Evolutionary conservation across 2,329 filamentous ascomycete genomes (phyloP).

Genomic region (Penicillium sp.): DNA sequence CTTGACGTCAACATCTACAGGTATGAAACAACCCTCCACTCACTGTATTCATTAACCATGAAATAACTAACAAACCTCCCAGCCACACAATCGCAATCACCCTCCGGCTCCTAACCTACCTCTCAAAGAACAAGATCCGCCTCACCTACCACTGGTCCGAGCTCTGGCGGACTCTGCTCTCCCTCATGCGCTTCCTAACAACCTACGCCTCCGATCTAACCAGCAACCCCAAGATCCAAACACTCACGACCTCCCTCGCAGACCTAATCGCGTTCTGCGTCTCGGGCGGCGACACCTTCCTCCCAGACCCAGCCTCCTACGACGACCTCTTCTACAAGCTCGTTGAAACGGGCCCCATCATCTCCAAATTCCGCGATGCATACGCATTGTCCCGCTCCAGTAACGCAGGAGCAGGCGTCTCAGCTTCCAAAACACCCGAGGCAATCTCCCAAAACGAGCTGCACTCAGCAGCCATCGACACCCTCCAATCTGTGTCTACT

Average conservation of each 20-base stretch:
- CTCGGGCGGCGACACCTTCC: constrained; percentile 83
- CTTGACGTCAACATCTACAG: constrained; percentile 84
- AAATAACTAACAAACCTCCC: constrained; percentile 5
- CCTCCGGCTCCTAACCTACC: constrained; percentile 76
- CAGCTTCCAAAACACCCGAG: constrained; percentile 18
- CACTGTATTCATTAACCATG: neutral
- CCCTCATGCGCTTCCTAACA: constrained; percentile 84
- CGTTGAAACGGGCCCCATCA: constrained; percentile 82
- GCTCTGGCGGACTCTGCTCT: constrained; percentile 84
- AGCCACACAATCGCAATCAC: constrained; percentile 76
- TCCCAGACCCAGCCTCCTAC: constrained; percentile 82
- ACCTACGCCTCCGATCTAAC: constrained; percentile 80
- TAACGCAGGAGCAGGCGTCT: constrained; percentile 30
- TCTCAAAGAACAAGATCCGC: constrained; percentile 78
- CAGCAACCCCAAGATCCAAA: constrained; percentile 65
- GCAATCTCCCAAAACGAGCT: constrained; percentile 22
- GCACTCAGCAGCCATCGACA: constrained; percentile 71
- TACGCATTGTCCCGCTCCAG: constrained; percentile 48
- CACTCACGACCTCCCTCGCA: constrained; percentile 73
- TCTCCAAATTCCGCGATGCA: constrained; percentile 76
- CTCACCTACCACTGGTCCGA: constrained; percentile 93
- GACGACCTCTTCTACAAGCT: constrained; percentile 99
- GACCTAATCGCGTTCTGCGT: constrained; percentile 82
- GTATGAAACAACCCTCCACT: constrained; percentile 30
- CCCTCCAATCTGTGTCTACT: constrained; percentile 71